Evolutionary conservation across 2,329 filamentous ascomycete species (phyloP).

Genomic region (Exophiala phaeomuriformis): DNA sequence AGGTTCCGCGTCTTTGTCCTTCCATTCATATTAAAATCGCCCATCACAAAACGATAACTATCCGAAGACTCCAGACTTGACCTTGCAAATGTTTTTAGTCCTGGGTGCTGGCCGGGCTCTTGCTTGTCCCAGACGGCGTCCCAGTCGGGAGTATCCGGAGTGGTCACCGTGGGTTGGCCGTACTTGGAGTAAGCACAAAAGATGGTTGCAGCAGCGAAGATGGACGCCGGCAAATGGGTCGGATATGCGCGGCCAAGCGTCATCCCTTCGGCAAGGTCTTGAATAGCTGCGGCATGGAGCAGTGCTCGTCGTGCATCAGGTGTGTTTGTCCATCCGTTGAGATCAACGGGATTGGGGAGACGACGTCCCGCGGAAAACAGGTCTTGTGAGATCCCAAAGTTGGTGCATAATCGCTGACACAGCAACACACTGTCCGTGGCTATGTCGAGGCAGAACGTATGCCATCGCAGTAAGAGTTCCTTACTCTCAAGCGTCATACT

Average conservation of each 20-base stretch:
- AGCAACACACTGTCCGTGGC: conserved; percentile 37
- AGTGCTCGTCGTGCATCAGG: conserved; percentile 37
- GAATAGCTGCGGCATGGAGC: conserved; percentile 40
- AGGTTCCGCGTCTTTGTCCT: not conserved
- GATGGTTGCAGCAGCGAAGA: conserved; percentile 40
- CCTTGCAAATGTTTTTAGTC: not conserved
- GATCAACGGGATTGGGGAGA: not conserved
- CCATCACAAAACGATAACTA: not conserved
- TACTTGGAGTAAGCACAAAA: conserved; percentile 34
- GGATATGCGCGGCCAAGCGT: conserved; percentile 40
- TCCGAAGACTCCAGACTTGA: not conserved
- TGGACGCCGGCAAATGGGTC: conserved; percentile 39
- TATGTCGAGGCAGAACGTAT: conserved; percentile 39
- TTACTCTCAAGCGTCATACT: conserved; percentile 34
- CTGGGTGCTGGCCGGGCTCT: not conserved
- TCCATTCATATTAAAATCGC: not conserved
- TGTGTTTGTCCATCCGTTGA: conserved; percentile 33
- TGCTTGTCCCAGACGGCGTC: not conserved
- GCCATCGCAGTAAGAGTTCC: conserved; percentile 39
- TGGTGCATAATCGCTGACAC: conserved; percentile 35
- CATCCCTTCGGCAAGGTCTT: conserved; percentile 40
- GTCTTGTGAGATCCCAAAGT: not conserved
- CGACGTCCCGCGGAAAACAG: not conserved
- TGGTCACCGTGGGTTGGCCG: not conserved
- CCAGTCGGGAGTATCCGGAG: not conserved